Conservation (phyloP, 805 yeast species). For the Candida succiphila region DNA sequence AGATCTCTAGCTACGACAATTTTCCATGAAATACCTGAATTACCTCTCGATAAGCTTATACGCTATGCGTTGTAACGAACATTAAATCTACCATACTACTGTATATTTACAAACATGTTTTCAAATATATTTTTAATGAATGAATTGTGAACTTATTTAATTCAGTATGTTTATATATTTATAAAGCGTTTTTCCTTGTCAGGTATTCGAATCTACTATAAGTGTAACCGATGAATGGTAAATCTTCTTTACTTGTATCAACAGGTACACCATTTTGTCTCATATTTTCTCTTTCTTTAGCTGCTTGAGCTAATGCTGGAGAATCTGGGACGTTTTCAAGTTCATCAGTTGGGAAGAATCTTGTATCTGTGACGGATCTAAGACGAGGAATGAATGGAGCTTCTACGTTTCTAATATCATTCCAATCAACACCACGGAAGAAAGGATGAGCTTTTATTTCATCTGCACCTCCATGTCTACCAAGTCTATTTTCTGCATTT, state of each 20-base stretch:
- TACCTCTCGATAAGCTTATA: too few species aligned
- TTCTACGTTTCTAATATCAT: slow-evolving; percentile 72
- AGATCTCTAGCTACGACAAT: too few species aligned
- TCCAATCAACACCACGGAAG: slow-evolving; percentile 95
- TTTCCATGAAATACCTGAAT: too few species aligned
- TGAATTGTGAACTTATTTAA: too few species aligned
- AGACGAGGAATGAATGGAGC: slow-evolving; percentile 93
- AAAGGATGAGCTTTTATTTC: slow-evolving; percentile 88
- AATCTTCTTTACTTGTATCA: slow-evolving; percentile 69
- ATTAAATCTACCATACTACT: too few species aligned
- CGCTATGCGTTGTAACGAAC: too few species aligned
- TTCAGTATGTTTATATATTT: too few species aligned
- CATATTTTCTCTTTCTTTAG: slow-evolving; percentile 49
- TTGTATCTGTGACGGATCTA: slow-evolving; percentile 86
- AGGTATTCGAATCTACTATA: slow-evolving; percentile 90
- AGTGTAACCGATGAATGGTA: slow-evolving; percentile 97
- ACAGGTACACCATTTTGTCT: slow-evolving; percentile 28
- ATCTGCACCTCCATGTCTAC: slow-evolving; percentile 85
- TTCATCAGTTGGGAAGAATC: slow-evolving; percentile 97
- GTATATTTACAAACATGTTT: too few species aligned
- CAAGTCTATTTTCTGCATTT: slow-evolving; percentile 69
- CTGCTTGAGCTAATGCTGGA: slow-evolving; percentile 63
- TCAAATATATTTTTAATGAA: too few species aligned
- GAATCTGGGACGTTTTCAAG: slow-evolving; percentile 90
- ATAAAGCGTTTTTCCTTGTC: slow-evolving; percentile 59